Base-by-base conservation (phyloP, 2,329 filamentous ascomycete genomes). In the Emydomyces testavorans region DNA sequence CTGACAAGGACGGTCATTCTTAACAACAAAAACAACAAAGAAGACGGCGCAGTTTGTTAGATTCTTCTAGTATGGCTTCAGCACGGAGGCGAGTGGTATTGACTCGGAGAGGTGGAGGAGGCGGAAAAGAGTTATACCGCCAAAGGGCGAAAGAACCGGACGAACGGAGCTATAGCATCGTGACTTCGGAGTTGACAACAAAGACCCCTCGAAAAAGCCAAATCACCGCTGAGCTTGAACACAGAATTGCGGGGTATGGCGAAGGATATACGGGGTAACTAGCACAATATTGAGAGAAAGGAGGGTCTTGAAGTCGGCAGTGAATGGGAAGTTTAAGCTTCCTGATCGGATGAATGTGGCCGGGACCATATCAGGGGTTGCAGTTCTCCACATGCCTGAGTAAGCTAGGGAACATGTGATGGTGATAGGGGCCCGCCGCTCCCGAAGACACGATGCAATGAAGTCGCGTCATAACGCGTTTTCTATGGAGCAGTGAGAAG, bases 1-100 rank as follows among this genome's bases (percentile, higher is more conserved):
- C 64, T 61, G n/a, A 57, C 32, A 7, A 50, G 24, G 23, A 40
- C 31, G 7, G 46, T 36, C 47, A 54, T 55, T 43, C 15, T 48
- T 18, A 2, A 15, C 13, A 3, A n/a, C 5, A 35, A 36, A 31
- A 24, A 15, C 5, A 26, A 26, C 18, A 26, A 24, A 4, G 18
- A 18, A 18, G 5, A 4, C 8, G 13, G 8, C 13, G 10, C 4
- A 13, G n/a, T 7, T 20, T 13, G 8, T 31, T 16, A 21, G 26
- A 11, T 42, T n/a, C 24, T 4, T 26, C 16, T 41, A 31, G 10
- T n/a, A 31, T 11, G 29, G 29, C 29, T 11, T 11, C 29, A n/a
- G n/a, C 11, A 31, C n/a, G 26, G 26, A 6, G 32, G 32, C 4
- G 21, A 34, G 16, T 6, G 16, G 6, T 7, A 16, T n/a, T 13